Base-by-base conservation (phyloP, 306 rosid species). In the Ochetophila trinervis region DNA sequence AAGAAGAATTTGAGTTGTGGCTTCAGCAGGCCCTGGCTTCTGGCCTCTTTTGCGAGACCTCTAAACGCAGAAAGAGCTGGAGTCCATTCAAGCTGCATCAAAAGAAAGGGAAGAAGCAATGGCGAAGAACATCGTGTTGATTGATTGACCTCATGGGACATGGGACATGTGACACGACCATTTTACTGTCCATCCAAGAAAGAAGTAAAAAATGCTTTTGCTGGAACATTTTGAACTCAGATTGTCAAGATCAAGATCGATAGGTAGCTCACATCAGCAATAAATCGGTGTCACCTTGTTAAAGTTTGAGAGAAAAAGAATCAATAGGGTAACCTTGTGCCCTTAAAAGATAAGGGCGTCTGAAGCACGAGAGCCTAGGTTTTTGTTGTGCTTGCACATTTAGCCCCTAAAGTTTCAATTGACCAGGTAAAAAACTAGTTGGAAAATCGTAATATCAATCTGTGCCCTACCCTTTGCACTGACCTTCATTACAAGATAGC, bases 61-160 rank as follows among this genome's bases (percentile, higher is more conserved):
- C 99, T 30, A 94, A 88, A 70, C 95, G 95, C 55, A 76, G 99
- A 63, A 94, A 94, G 86, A 94, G 96, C 72, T 94, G 99, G 99
- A 88, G 96, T 65, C 96, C 97, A 0, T 94, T 94, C 95, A 94
- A 94, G 57, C 72, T 90, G 79, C 78, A 67, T 78, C 95, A 88
- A 22, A 84, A 76, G 83, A 90, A 76, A 80, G 92, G 90, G 70
- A 93, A 88, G 81, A 94, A 87, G 71, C 97, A 94, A 72, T 86
- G 90, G 86, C 84, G 99, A 75, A 83, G 99, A 83, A 94, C 97
- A 0, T 94, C 99, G 0, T 86, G 97, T 83, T 94, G 82, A 64
- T 5, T 53, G 58, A 71, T 64, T 69, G 32, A 27, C 32, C 2
- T 27, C 32, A 27, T 27, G 32, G 32, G 32, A 27, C 45, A 59